Evolutionary conservation across 495 filamentous ascomycete species (phyloP).

Genomic region (Aspergillus wentii): DNA sequence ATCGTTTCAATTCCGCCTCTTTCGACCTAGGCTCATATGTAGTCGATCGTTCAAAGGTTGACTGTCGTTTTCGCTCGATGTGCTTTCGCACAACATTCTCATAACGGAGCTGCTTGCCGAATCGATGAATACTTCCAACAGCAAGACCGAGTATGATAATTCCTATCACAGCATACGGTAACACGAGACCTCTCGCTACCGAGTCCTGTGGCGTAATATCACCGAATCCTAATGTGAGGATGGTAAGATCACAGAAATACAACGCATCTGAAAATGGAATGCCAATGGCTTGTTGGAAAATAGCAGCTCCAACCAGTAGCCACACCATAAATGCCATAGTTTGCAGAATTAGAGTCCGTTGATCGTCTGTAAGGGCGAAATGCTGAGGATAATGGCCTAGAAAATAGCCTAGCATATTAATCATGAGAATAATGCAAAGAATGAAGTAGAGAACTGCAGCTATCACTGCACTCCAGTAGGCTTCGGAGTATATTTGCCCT

Average conservation of each 20-base stretch:
- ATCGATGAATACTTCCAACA: slow-evolving; percentile 74
- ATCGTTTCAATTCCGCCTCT: too few relatives aligned
- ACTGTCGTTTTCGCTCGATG: slow-evolving; percentile 50
- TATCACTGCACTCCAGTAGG: slow-evolving; percentile 73
- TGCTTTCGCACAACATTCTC: slow-evolving; percentile 65
- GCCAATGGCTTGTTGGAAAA: slow-evolving; percentile 46
- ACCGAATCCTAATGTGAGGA: slow-evolving; percentile 63
- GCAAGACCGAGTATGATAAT: slow-evolving; percentile 86
- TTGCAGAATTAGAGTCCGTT: slow-evolving; percentile 62
- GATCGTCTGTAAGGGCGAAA: slow-evolving; percentile 68
- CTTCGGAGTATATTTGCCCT: slow-evolving; percentile 62
- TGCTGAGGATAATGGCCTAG: slow-evolving; percentile 72
- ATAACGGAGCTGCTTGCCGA: slow-evolving; percentile 56
- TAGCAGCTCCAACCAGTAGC: slow-evolving; percentile 54
- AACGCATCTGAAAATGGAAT: slow-evolving; percentile 52
- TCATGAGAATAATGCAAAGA: slow-evolving; percentile 57
- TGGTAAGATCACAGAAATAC: slow-evolving; percentile 63
- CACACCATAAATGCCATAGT: slow-evolving; percentile 59
- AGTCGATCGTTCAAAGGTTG: slow-evolving; percentile 54
- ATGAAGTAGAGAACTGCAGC: slow-evolving; percentile 63
- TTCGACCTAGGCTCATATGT: too few relatives aligned
- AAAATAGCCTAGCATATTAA: slow-evolving; percentile 77
- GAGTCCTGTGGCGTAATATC: slow-evolving; percentile 46
- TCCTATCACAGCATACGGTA: slow-evolving; percentile 80
- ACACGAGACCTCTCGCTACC: slow-evolving; percentile 60